Evolutionary conservation across 2,329 filamentous ascomycete species (phyloP).

Genomic region (Pestalotiopsis sp.): DNA sequence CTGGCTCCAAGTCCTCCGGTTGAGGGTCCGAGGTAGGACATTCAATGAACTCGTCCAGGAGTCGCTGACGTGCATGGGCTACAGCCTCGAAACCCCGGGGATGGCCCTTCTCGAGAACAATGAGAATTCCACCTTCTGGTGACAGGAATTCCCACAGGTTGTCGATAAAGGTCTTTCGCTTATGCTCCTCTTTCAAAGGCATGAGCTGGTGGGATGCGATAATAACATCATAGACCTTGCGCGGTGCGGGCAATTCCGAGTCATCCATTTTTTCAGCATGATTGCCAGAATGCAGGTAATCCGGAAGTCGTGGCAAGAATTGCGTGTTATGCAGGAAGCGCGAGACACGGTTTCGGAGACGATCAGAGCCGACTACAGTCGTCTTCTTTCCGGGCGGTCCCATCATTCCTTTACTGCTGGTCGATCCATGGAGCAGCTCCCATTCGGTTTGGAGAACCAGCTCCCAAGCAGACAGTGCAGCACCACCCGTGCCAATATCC

Average conservation of each 20-base stretch:
- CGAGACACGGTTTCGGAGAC: constrained; percentile 75
- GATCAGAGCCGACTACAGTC: constrained; percentile 76
- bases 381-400: constrained; percentile 73
- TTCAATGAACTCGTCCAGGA: constrained; percentile 70
- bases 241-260: constrained; percentile 53
- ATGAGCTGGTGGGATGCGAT: constrained; percentile 86
- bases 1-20: constrained; percentile 43
- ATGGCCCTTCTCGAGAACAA: constrained; percentile 89
- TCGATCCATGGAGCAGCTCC: constrained; percentile 63
- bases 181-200: constrained; percentile 72
- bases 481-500: constrained; percentile 75
- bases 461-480: constrained; percentile 74
- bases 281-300: constrained; percentile 71
- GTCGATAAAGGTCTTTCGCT: constrained; percentile 78
- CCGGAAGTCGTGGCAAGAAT: constrained; percentile 88
- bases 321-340: constrained; percentile 83
- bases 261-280: constrained; percentile 63
- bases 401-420: constrained; percentile 42
- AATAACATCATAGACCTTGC: constrained; percentile 87
- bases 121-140: constrained; percentile 81
- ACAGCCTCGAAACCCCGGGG: constrained; percentile 91
- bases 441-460: constrained; percentile 82
- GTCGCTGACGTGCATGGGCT: constrained; percentile 77
- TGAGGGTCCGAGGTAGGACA: constrained; percentile 30
- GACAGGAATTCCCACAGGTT: constrained; percentile 89